phyloP scores from a whole-genome alignment of 768 basidiomycete species.

The Cubamyces lactineus region DNA sequence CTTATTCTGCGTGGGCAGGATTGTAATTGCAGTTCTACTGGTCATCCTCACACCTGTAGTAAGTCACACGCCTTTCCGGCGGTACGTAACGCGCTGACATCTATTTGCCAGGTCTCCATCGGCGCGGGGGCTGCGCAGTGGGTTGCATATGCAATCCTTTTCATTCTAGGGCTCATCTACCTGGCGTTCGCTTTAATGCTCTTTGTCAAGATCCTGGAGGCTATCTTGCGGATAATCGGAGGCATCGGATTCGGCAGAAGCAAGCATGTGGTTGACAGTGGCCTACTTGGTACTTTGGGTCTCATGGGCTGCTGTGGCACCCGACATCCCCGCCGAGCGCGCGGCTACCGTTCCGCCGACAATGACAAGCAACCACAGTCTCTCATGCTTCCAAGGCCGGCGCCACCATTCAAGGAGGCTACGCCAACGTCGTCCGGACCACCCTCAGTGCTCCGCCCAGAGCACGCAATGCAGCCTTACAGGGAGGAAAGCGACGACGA shows the following conservation, averaged over 20 bases:
- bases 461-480: constrained; percentile 77
- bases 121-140: constrained; percentile 82
- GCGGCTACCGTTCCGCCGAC: constrained; percentile 22
- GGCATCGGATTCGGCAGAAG: constrained; percentile 85
- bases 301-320: constrained; percentile 69
- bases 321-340: constrained; percentile 36
- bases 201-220: constrained; percentile 83
- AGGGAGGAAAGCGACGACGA: constrained; percentile 82
- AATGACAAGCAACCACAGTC: constrained; percentile 27
- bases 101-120: constrained; percentile 70
- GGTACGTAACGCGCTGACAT: constrained; percentile 23
- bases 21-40: constrained; percentile 86
- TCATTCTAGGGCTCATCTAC: constrained; percentile 82
- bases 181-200: constrained; percentile 83
- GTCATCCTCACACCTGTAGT: constrained; percentile 91
- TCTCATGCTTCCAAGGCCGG: constrained; percentile 31
- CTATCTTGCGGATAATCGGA: constrained; percentile 73
- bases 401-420: constrained; percentile 29
- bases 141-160: constrained; percentile 92
- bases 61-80: constrained; percentile 39
- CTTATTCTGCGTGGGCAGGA: constrained; percentile 87
- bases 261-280: constrained; percentile 77
- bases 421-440: constrained; percentile 53
- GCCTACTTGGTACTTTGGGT: constrained; percentile 83
- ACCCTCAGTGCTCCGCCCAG: constrained; percentile 76